Base-by-base conservation (phyloP, 805 yeast genomes). In the Ogataea nakhonphanomensis region DNA sequence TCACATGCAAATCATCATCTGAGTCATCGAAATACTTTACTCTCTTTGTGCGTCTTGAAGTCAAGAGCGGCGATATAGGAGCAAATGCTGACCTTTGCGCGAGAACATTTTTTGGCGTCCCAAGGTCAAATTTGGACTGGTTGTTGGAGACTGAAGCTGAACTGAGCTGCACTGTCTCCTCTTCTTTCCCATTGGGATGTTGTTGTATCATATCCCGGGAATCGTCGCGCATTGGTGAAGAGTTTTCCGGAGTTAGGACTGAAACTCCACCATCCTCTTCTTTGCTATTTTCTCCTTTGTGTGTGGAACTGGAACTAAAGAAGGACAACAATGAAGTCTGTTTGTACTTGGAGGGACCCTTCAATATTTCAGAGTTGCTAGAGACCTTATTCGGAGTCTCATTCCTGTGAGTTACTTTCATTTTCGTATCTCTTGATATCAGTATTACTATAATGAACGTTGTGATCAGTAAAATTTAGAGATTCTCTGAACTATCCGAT, bases 291-390 rank as follows among this genome's bases (percentile, higher is more conserved):
- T 8, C 4, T 13, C 20, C 15, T 28, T 9, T 11, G 33, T 6
- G 8, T 17, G 20, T 17, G 5, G 41, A 10, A 5, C 34, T 32
- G 28, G 39, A 30, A n/a, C 39, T 43, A 33, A 62, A 62, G 36
- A 62, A 62, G 3, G 67, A 59, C 41, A 62, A 46, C 36, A 62
- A 44, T 5, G 61, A 55, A 6, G 61, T 29, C 43, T 62, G 66
- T 40, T 59, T 58, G 46, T 29, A 54, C 27, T 43, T 44, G 22
- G 33, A 42, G 12, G 33, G 12, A 23, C n/a, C 23, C 27, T 32
- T 31, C 15, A 13, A 12, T 14, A 21, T 25, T 17, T 17, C 20
- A 9, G 26, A 5, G 12, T 26, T 25, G 13, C 17, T 28, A 25
- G 15, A 8, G 14, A n/a, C 30, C 31, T 33, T 30, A n/a, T n/a